Base-by-base conservation (phyloP, 2,329 filamentous ascomycete species). In the Bipolaris gigantea region DNA sequence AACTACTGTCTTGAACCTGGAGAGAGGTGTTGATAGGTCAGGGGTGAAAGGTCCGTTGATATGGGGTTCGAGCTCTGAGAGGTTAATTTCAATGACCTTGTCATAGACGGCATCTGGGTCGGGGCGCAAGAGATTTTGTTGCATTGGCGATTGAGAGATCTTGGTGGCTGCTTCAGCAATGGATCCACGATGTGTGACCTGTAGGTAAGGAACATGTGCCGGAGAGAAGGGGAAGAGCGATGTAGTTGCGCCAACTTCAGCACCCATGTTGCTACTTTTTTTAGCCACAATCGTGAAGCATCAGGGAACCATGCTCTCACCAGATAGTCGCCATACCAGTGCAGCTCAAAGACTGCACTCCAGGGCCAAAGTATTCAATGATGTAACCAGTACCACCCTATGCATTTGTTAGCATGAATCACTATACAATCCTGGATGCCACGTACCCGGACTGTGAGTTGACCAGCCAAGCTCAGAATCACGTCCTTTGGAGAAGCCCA, bases 41-140 rank as follows among this genome's bases (percentile, higher is more conserved):
- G 94, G 94, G 0, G 94, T 99, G 75, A 96, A 96, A 35, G 94
- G 94, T 1, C 94, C 94, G 77, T 97, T 99, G 78, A 99, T 91
- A 74, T 97, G 90, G 15, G 94, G 94, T 77, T 99, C 94, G 19
- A 97, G 85, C 58, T 85, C 85, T 3, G 90, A 93, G 33, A 99
- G 84, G 78, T 99, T 84, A 72, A 99, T 96, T 52, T 88, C 89
- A 67, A 99, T 89, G 47, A 95, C 77, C 75, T 96, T 85, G 75
- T 99, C 94, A 75, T 97, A 99, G 69, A 92, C 82, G 56, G 90
- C 92, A 58, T 85, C 87, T 39, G 85, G 79, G 70, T 99, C 94
- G 33, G 94, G 89, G 57, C 81, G 81, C 61, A 99, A 85, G 15
- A 87, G 82, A 63, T 85, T 87, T 50, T 79, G 80, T 77, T 87